Percentiles rank a stretch among this genome's conserved stretches.
These are phyloP conservation scores for Amylocarpus encephaloides DNA, from an alignment of 2,329 filamentous ascomycete genomes.

Conservation along the genomic window DNA sequence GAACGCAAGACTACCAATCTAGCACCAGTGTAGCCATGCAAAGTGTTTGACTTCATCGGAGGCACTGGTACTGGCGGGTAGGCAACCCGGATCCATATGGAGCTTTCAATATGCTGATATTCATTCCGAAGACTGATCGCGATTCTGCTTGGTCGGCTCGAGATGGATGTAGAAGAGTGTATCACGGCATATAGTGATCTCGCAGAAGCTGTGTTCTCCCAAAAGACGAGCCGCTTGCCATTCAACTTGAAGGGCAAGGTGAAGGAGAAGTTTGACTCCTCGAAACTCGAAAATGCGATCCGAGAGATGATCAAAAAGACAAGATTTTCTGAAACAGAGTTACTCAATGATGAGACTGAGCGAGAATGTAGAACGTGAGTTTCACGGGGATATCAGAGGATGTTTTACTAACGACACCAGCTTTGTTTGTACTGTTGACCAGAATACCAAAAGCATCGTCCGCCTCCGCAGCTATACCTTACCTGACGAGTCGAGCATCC, in stretches of 20 bases:
- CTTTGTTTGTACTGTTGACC: slow-evolving; percentile 19
- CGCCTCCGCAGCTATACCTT: slow-evolving; percentile 27
- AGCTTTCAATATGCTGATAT: too few relatives aligned
- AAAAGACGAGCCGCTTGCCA: slow-evolving; percentile 15
- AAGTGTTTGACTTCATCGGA: too few relatives aligned
- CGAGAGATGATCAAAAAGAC: slow-evolving; percentile 17
- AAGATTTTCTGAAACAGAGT: slow-evolving; percentile 15
- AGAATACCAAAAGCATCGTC: slow-evolving; percentile 12
- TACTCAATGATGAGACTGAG: slow-evolving; percentile 21
- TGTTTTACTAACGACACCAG: slow-evolving; percentile 7
- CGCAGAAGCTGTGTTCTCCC: slow-evolving; percentile 24
- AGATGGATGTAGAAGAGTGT: slow-evolving; percentile 11
- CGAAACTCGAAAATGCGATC: slow-evolving; percentile 25
- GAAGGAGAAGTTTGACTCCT: slow-evolving; percentile 26
- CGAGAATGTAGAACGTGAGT: slow-evolving; percentile 27
- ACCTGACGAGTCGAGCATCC: slow-evolving; percentile 18
- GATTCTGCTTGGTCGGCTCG: slow-evolving; percentile 10
- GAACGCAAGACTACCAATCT: too few relatives aligned
- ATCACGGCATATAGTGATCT: slow-evolving; percentile 12
- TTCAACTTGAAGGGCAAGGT: slow-evolving; percentile 19
- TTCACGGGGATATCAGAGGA: slow-evolving; percentile 4
- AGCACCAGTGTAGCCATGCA: too few relatives aligned
- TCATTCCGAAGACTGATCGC: slow-evolving; percentile 6
- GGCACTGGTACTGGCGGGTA: too few relatives aligned
- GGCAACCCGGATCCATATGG: background rate